Evolutionary conservation across 129 eudicot genomes (phyloP), one percentile per base, ranked within the genome.

Genomic region (Ambrosia artemisiifolia): DNA sequence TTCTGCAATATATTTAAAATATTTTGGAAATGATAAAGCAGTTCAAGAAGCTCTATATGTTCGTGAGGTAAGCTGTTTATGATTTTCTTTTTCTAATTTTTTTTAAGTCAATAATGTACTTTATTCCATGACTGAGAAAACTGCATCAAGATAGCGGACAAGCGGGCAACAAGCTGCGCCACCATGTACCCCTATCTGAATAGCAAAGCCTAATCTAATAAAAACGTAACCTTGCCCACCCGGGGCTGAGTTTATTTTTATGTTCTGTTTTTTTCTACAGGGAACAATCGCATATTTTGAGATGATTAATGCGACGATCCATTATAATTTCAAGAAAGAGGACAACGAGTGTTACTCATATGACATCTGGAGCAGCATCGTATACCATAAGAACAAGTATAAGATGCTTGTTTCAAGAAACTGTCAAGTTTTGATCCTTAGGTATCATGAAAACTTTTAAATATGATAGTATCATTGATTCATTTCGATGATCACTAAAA

Each of bases 41-140:
- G 81, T 77, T 60, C 81, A 69, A 34, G 51, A 69, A 48, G 81
- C 81, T 34, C 75, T 77, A n/a, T 8, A 63, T 12, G 71, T 84
- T 55, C 88, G 83, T 61, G 80, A 80, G 62, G 88, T 84, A 69
- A 12, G 67, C 59, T 53, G 46, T 19, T 24, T 28, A 2, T 3
- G 11, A 3, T 16, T 1, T 4, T 6, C 40, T 35, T 35, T n/a
- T n/a, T n/a, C n/a, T n/a, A n/a, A n/a, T n/a, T n/a, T n/a, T 24
- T 24, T 24, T 24, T 24, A 24, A 24, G 28, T 24, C 28, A 24
- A 24, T 24, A 24, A 24, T 24, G 28, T 24, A 24, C 28, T 24
- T 24, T 24, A 24, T 24, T 24, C 1, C 28, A 24, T 24, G 28
- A 24, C 28, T 24, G 28, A 24, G 28, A 24, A 24, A 24, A 24